Evolutionary conservation across 1,139 yeast genomes (phyloP).

Genomic region (Yamadazyma triangularis): DNA sequence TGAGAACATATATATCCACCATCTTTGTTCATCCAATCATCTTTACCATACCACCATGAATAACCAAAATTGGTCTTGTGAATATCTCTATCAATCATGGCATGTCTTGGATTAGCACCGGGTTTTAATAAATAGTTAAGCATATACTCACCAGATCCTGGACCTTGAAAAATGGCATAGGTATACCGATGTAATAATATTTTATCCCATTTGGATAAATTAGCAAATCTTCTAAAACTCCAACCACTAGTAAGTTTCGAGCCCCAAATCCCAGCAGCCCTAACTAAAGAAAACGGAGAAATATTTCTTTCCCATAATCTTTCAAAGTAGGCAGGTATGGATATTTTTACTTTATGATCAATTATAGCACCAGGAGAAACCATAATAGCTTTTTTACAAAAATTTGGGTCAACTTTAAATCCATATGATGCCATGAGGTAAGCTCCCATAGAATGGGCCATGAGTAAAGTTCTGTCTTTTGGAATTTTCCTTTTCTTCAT

Average conservation of each 20-base stretch:
- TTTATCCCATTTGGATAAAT: constrained; percentile 36
- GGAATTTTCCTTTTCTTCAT: constrained; percentile 27
- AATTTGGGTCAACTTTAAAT: constrained; percentile 33
- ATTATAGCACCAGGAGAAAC: constrained; percentile 66
- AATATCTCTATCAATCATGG: constrained; percentile 49
- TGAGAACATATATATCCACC: constrained; percentile 49
- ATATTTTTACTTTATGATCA: constrained; percentile 35
- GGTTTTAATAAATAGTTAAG: constrained; percentile 64
- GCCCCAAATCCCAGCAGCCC: constrained; percentile 63
- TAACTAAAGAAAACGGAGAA: constrained; percentile 64
- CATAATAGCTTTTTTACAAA: constrained; percentile 46
- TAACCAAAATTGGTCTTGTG: constrained; percentile 48
- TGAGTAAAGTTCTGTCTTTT: constrained; percentile 32
- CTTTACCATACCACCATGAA: constrained; percentile 68
- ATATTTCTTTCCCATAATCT: constrained; percentile 66
- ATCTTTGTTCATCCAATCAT: constrained; percentile 70
- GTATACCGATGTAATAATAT: constrained; percentile 56
- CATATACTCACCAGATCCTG: constrained; percentile 76
- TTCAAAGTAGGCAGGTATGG: constrained; percentile 60
- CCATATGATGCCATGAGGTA: constrained; percentile 49
- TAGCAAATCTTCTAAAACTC: constrained; percentile 64
- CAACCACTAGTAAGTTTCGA: constrained; percentile 74
- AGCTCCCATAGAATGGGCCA: constrained; percentile 66
- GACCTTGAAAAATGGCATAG: constrained; percentile 65
- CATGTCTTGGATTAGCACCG: constrained; percentile 69